Conservation (phyloP, 2,329 filamentous ascomycete genomes). For the Elsinoe perseae region DNA sequence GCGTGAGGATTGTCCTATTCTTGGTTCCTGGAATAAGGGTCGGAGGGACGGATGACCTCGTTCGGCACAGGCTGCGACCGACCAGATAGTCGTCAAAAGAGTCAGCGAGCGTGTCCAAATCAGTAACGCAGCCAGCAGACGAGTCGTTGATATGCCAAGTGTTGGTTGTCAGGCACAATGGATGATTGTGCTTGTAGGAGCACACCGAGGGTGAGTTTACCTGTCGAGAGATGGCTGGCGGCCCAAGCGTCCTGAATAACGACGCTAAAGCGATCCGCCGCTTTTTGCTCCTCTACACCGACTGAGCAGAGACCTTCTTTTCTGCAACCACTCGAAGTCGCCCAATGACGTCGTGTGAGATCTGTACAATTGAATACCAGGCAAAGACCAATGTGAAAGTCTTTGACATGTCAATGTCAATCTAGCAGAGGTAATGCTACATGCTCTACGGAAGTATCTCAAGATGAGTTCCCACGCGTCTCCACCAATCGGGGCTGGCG, state of each 20-base stretch:
- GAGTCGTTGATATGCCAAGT: background rate
- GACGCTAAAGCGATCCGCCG: constrained; percentile 2
- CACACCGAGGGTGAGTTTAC: background rate
- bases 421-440: background rate
- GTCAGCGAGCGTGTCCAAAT: constrained; percentile 2
- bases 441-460: background rate
- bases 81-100: background rate
- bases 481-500: constrained; percentile 16
- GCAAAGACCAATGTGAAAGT: background rate
- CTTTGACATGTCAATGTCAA: background rate
- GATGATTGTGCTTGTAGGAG: background rate
- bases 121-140: background rate
- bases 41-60: background rate
- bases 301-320: constrained; percentile 3
- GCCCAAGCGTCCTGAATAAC: constrained; percentile 3
- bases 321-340: background rate
- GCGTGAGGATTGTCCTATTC: background rate
- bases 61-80: background rate
- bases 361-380: background rate
- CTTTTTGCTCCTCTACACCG: constrained; percentile 6
- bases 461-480: constrained; percentile 2
- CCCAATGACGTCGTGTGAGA: constrained; percentile 1
- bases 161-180: constrained; percentile 9
- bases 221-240: constrained; percentile 11
- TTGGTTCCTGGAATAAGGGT: background rate